These are phyloP conservation scores for Leccinum fallax DNA, from an alignment of 1,284 basidiomycete genomes.

Conservation along the genomic window DNA sequence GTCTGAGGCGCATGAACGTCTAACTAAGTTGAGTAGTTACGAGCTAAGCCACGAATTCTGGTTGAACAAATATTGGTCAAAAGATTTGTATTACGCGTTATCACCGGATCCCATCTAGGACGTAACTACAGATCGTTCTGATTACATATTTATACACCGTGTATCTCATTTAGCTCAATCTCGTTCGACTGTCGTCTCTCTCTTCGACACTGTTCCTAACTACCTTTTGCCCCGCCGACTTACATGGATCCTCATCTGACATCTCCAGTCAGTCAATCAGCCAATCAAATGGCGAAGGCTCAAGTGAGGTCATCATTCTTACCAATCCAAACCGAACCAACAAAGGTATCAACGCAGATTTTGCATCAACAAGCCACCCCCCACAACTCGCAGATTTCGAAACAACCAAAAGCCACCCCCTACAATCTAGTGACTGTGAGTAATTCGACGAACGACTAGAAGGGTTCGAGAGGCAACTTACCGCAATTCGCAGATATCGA, in stretches of 20 bases:
- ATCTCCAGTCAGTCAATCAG: neutral
- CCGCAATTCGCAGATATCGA: neutral
- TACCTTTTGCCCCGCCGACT: neutral
- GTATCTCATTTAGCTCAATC: neutral
- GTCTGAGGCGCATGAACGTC: neutral
- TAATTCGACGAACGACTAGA: neutral
- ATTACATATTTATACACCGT: neutral
- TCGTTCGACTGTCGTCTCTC: neutral
- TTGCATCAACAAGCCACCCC: neutral
- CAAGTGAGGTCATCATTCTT: neutral
- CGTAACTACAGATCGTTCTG: neutral
- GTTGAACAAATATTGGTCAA: conserved; percentile 6
- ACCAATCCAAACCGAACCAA: neutral
- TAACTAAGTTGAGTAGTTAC: neutral
- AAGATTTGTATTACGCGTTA: conserved; percentile 1
- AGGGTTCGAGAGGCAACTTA: neutral
- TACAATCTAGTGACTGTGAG: conserved; percentile 1
- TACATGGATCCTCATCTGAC: neutral
- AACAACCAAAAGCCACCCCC: neutral
- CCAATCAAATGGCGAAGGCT: neutral
- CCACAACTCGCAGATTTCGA: neutral
- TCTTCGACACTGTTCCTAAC: neutral
- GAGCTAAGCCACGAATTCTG: conserved; percentile 1
- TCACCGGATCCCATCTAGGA: neutral
- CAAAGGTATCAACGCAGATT: neutral